Evolutionary conservation across 441 rosid genomes (phyloP), one percentile per base, ranked within the genome.

Genomic region (Populus hybrid): DNA sequence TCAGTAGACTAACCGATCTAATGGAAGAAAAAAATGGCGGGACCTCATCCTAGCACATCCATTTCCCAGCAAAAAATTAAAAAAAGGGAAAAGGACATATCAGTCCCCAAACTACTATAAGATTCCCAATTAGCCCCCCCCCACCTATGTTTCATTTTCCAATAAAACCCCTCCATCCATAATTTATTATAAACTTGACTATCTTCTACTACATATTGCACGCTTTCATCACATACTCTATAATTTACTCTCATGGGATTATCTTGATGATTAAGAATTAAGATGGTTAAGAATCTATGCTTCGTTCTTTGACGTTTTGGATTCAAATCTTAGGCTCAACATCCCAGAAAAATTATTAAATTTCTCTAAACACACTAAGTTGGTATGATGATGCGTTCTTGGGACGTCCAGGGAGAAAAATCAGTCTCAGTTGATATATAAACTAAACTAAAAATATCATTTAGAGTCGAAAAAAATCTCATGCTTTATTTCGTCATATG

Each of bases 81-180:
- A 7, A 35, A 35, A 35, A 35, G 1, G 8, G 8, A 1, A 35
- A 14, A 14, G 57, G 20, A 50, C n/a, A 2, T 11, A 14, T 14
- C 0, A 1, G 57, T 50, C 57, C 57, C 57, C 20, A 50, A 5
- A 50, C 1, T 50, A 50, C 20, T 16, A 50, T 50, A 2, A 5
- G 57, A 50, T 14, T 50, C 0, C 2, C n/a, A 50, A 50, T 50
- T 50, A 14, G 57, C 2, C 24, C 24, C 24, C 24, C 20, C 57
- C 57, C 57, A 14, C 8, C 57, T 88, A 84, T 73, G 81, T 88
- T 4, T 75, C 81, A 1, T 50, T 50, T 14, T 14, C 57, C 57
- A 1, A 50, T 14, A 50, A 14, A 50, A 50, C 57, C 57, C 57
- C 6, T 50, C 57, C 57, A 50, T 50, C 57, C 20, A 50, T 16